Percentiles rank a stretch among this genome's conserved stretches.
These are phyloP conservation scores for Penicillium sp. DNA, from an alignment of 2,329 filamentous ascomycete genomes.

Conservation along the genomic window DNA sequence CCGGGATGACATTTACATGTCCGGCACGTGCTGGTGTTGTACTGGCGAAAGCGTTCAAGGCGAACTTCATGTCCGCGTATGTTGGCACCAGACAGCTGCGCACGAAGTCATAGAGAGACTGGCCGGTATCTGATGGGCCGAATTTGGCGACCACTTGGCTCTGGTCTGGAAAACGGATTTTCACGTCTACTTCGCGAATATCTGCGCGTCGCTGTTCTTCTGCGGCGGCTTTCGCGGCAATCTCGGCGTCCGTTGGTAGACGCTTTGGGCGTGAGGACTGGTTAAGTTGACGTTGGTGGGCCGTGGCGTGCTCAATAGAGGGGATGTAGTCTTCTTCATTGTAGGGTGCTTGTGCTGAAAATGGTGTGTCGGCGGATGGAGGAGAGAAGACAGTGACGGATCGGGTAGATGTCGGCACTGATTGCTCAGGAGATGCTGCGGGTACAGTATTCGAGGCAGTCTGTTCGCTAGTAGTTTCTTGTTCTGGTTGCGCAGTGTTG, in stretches of 20 bases:
- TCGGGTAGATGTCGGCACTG: constrained; percentile 35
- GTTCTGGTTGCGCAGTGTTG: constrained; percentile 4
- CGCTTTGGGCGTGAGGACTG: constrained; percentile 73
- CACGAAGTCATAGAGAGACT: constrained; percentile 72
- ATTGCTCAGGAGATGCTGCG: constrained; percentile 20
- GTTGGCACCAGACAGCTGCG: constrained; percentile 64
- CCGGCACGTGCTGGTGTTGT: constrained; percentile 21
- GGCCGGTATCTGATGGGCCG: constrained; percentile 65
- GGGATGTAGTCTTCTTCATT: constrained; percentile 78
- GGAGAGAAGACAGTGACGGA: constrained; percentile 72
- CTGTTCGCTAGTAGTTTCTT: not conserved
- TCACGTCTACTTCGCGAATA: constrained; percentile 69
- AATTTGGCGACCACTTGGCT: constrained; percentile 73
- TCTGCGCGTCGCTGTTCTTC: constrained; percentile 65
- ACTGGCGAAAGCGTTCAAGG: constrained; percentile 60
- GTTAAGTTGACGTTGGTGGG: constrained; percentile 75
- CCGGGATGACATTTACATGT: constrained; percentile 34
- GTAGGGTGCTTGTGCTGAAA: constrained; percentile 66
- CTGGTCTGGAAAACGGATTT: constrained; percentile 85
- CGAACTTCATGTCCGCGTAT: constrained; percentile 64
- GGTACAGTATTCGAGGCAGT: constrained; percentile 13
- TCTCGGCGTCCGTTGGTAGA: constrained; percentile 77
- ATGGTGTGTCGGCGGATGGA: constrained; percentile 70
- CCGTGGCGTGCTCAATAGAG: constrained; percentile 78
- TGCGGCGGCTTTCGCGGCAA: constrained; percentile 67